These are phyloP conservation scores for Cutaneotrichosporon sp. DNA, from an alignment of 1,284 basidiomycete species.

Conservation along the genomic window DNA sequence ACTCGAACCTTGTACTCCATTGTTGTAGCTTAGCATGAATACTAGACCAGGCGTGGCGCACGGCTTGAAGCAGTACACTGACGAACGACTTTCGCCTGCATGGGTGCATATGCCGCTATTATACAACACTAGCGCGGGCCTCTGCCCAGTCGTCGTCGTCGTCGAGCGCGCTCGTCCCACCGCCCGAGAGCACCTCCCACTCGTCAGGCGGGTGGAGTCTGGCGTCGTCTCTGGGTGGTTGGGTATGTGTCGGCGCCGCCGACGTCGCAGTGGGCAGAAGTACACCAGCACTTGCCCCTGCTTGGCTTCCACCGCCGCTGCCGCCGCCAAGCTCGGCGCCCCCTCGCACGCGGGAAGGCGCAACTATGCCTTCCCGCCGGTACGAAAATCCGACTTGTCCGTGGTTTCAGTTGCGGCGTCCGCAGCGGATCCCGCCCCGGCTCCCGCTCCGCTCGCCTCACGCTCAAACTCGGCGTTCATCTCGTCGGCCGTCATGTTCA, in stretches of 20 bases:
- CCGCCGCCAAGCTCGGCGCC: not conserved
- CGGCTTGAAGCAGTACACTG: too few relatives aligned
- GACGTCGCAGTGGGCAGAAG: too few relatives aligned
- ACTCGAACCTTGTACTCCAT: not conserved
- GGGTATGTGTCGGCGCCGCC: too few relatives aligned
- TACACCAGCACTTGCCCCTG: too few relatives aligned
- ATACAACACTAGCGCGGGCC: slow-evolving; percentile 10
- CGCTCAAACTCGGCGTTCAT: slow-evolving; percentile 72
- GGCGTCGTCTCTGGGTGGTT: not conserved
- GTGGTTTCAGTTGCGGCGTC: not conserved
- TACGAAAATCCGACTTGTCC: slow-evolving; percentile 31
- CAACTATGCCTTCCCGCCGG: slow-evolving; percentile 29
- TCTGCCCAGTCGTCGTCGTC: slow-evolving; percentile 20
- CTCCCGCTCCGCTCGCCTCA: slow-evolving; percentile 22
- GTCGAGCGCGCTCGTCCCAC: slow-evolving; percentile 1
- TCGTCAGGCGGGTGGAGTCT: not conserved
- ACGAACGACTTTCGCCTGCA: too few relatives aligned
- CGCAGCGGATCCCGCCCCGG: not conserved
- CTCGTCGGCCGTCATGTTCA: slow-evolving; percentile 84
- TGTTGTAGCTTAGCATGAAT: not conserved
- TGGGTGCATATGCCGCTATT: not conserved
- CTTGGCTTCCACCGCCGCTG: not conserved
- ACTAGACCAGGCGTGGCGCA: not conserved
- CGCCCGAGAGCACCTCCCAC: slow-evolving; percentile 14
- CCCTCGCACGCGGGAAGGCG: slow-evolving; percentile 8